These are phyloP conservation scores for Kurtzmaniella quercitrusa DNA, from an alignment of 1,139 yeast species.

Conservation along the genomic window DNA sequence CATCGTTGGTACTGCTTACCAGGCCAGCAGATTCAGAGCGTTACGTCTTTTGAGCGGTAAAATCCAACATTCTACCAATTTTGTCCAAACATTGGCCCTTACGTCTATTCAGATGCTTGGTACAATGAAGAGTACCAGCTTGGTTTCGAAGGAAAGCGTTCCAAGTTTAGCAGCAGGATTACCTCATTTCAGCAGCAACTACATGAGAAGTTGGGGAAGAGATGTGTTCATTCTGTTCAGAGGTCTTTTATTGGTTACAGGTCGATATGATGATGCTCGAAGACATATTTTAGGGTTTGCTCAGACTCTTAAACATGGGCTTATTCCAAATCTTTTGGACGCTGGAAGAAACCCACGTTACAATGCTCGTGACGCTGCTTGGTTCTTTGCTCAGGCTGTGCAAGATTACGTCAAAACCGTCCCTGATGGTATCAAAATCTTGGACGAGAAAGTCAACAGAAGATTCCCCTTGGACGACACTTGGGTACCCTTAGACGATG, in stretches of 20 bases:
- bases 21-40: slow-evolving; percentile 69
- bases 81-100: slow-evolving; percentile 75
- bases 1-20: slow-evolving; percentile 75
- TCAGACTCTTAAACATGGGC: slow-evolving; percentile 87
- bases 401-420: slow-evolving; percentile 73
- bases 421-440: slow-evolving; percentile 64
- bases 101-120: slow-evolving; percentile 90
- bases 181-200: slow-evolving; percentile 86
- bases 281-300: slow-evolving; percentile 84
- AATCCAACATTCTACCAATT: slow-evolving; percentile 60
- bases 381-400: slow-evolving; percentile 86
- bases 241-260: slow-evolving; percentile 76
- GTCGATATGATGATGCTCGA: slow-evolving; percentile 74
- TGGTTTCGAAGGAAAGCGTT: slow-evolving; percentile 57
- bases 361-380: slow-evolving; percentile 95
- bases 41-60: slow-evolving; percentile 51
- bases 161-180: slow-evolving; percentile 93
- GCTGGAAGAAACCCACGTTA: slow-evolving; percentile 92
- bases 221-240: slow-evolving; percentile 87
- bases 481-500: slow-evolving; percentile 64
- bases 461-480: slow-evolving; percentile 90
- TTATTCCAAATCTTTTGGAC: slow-evolving; percentile 88
- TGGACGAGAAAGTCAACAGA: slow-evolving; percentile 70
- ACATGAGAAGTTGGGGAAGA: slow-evolving; percentile 98
- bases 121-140: slow-evolving; percentile 65